Evolutionary conservation across 2,329 filamentous ascomycete genomes (phyloP).

Genomic region (Pyrenochaeta sp.): DNA sequence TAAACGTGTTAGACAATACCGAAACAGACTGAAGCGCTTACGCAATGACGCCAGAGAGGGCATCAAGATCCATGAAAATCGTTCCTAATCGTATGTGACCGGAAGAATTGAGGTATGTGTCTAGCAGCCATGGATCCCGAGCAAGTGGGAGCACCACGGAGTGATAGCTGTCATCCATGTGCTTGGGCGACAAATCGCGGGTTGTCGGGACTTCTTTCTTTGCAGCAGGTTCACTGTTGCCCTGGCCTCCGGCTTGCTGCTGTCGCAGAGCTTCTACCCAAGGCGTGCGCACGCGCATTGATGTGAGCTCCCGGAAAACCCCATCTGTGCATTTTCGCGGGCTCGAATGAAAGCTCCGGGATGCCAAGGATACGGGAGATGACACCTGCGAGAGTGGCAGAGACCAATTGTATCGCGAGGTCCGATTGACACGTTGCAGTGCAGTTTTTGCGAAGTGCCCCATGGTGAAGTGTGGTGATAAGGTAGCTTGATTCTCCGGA

Average conservation of each 20-base stretch:
- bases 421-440: slow-evolving; percentile 22
- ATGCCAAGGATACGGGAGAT: too few species aligned
- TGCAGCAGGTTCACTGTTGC: slow-evolving; percentile 37
- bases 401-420: slow-evolving; percentile 12
- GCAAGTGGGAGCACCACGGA: slow-evolving; percentile 73
- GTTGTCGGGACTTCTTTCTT: slow-evolving; percentile 51
- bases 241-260: slow-evolving; percentile 52
- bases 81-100: slow-evolving; percentile 77
- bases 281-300: slow-evolving; percentile 62
- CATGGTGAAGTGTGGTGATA: slow-evolving; percentile 27
- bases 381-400: too few species aligned
- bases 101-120: slow-evolving; percentile 78
- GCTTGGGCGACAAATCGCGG: slow-evolving; percentile 69
- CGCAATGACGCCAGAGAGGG: slow-evolving; percentile 76
- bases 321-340: slow-evolving; percentile 57
- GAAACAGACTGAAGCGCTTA: slow-evolving; percentile 64
- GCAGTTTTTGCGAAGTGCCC: slow-evolving; percentile 22
- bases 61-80: slow-evolving; percentile 81
- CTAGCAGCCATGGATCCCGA: slow-evolving; percentile 77
- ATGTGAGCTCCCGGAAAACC: slow-evolving; percentile 63
- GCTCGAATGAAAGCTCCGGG: slow-evolving; percentile 35
- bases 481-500: slow-evolving; percentile 11
- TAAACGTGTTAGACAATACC: slow-evolving; percentile 16
- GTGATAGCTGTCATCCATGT: slow-evolving; percentile 75
- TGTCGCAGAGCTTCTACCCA: slow-evolving; percentile 71